Evolutionary conservation across 2,329 filamentous ascomycete species (phyloP), one percentile per base, ranked within the genome.

Genomic region (Fusarium chlamydosporum): DNA sequence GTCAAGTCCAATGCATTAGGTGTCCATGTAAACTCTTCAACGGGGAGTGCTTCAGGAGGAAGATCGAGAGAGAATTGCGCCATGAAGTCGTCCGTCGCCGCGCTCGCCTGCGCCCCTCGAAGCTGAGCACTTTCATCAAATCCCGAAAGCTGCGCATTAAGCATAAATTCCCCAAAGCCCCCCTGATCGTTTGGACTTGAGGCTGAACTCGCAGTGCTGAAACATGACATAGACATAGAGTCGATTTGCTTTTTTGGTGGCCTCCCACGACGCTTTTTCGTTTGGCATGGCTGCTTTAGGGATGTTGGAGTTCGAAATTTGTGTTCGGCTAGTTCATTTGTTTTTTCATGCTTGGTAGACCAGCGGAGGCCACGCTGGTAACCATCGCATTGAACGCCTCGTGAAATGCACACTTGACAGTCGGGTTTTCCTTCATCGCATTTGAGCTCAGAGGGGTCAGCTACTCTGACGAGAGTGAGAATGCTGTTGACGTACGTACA

Each of bases 351-450:
- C 13, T 72, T 72, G 34, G 67, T 72, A 8, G 67, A 72, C 70
- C 70, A 72, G 23, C 67, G 68, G 26, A 73, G 45, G 16, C 55
- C 63, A 3, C 64, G 67, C 11, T 61, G 60, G 13, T 74, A 75
- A 3, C 73, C 73, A 4, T 58, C 67, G n/a, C 73, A 75, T 6
- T 54, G 33, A 12, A 72, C 58, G 3, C 73, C 73, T 27, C 69
- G 67, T 10, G 65, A 52, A 7, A 70, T 61, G 16, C 73, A 75
- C 2, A 68, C 61, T 2, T 65, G 64, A 8, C 73, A 75, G 12
- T 41, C 57, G 1, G 73, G 73, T 7, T 68, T 67, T 6, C 64
- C 40, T 43, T 75, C 73, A 26, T 75, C 73, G 27, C 73, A 75
- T 74, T 75, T 75, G 10, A 72, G 59, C 73, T 75, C 33, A 3